Conservation (phyloP, 1,139 yeast species). For the Candida tropicalis region DNA sequence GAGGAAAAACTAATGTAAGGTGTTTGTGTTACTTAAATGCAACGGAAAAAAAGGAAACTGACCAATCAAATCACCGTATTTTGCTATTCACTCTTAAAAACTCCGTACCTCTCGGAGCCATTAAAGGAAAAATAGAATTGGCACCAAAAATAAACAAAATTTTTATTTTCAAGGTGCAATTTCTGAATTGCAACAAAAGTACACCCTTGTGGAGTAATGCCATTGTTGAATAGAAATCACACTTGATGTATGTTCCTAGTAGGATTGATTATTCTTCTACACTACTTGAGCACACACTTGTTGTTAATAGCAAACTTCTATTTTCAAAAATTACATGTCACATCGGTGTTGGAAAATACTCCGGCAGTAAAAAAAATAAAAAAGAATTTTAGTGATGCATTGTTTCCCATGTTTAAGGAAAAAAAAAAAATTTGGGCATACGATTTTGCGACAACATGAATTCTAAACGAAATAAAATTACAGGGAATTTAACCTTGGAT, state of each 20-base stretch:
- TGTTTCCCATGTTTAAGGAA: not conserved
- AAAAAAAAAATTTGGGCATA: not conserved
- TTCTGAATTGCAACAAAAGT: too few relatives aligned
- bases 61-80: not conserved
- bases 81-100: not conserved
- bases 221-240: too few relatives aligned
- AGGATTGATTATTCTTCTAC: too few relatives aligned
- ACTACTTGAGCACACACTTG: too few relatives aligned
- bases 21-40: conserved; percentile 1
- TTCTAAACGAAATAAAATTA: not conserved
- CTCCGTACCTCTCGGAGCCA: conserved; percentile 4
- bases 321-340: too few relatives aligned
- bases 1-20: not conserved
- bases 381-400: not conserved
- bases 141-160: not conserved
- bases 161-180: too few relatives aligned
- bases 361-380: conserved; percentile 1
- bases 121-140: not conserved
- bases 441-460: not conserved
- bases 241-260: too few relatives aligned
- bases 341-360: not conserved
- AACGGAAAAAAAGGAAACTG: not conserved
- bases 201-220: too few relatives aligned
- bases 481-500: not conserved
- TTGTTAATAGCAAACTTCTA: too few relatives aligned